A percentile compares a stretch with the other conserved stretches of the same genome.
These are phyloP conservation scores for Boletus vinaceobasis DNA, from an alignment of 768 basidiomycete species.

Conservation along the genomic window DNA sequence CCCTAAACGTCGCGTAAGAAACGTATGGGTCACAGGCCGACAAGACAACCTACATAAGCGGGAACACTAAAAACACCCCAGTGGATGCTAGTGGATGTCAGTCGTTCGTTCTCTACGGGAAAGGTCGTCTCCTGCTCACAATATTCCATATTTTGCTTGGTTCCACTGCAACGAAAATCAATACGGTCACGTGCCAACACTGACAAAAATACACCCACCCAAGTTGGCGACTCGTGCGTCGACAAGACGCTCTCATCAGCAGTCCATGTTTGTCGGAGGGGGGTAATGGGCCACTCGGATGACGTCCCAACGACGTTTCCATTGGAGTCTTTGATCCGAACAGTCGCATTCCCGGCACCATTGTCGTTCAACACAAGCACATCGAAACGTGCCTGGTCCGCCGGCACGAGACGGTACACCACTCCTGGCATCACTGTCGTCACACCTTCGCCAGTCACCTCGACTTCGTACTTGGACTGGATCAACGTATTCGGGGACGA, in stretches of 20 bases:
- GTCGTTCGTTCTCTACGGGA: not conserved
- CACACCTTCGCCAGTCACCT: slow-evolving; percentile 38
- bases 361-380: slow-evolving; percentile 42
- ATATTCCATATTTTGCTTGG: slow-evolving; percentile 49
- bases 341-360: slow-evolving; percentile 27
- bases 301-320: slow-evolving; percentile 37
- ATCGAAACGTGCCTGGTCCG: slow-evolving; percentile 49
- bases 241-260: slow-evolving; percentile 34
- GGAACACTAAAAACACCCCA: slow-evolving; percentile 50
- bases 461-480: slow-evolving; percentile 32
- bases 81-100: slow-evolving; percentile 37
- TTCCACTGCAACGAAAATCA: slow-evolving; percentile 38
- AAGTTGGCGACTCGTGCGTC: slow-evolving; percentile 51
- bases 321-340: slow-evolving; percentile 31
- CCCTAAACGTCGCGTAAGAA: slow-evolving; percentile 30
- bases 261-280: slow-evolving; percentile 41
- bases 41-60: slow-evolving; percentile 33
- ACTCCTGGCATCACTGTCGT: slow-evolving; percentile 41
- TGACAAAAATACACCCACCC: slow-evolving; percentile 36
- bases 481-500: slow-evolving; percentile 31
- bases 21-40: not conserved
- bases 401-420: slow-evolving; percentile 45
- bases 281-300: slow-evolving; percentile 36
- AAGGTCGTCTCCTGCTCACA: slow-evolving; percentile 33
- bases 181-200: not conserved